Evolutionary conservation across 306 rosid species (phyloP).

Genomic region (Ormosia emarginata): DNA sequence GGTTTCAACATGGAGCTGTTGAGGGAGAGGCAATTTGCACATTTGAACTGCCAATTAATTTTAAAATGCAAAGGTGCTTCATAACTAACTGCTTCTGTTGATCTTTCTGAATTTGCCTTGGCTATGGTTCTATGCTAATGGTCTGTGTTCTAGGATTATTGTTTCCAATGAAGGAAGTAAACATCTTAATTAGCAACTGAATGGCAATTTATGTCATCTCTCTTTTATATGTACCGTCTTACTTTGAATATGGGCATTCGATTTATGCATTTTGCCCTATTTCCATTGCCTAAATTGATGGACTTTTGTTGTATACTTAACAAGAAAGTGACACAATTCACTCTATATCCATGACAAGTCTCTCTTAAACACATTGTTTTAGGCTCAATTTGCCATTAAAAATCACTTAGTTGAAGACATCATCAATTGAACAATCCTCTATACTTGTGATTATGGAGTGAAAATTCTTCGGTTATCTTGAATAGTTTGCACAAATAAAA

Average conservation of each 20-base stretch:
- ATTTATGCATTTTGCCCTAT: conserved; percentile 24
- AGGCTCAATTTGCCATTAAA: neutral
- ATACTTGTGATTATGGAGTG: neutral
- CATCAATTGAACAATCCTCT: neutral
- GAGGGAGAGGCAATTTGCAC: conserved; percentile 31
- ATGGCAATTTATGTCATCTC: conserved; percentile 53
- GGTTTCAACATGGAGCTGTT: conserved; percentile 82
- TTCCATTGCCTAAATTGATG: conserved; percentile 12
- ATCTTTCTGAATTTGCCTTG: conserved; percentile 36
- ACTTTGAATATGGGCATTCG: conserved; percentile 26
- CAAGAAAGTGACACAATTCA: conserved; percentile 17
- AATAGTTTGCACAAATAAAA: neutral
- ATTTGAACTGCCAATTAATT: conserved; percentile 39
- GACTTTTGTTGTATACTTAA: conserved; percentile 21
- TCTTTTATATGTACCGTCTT: conserved; percentile 28
- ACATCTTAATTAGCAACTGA: conserved; percentile 46
- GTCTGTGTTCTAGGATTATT: conserved; percentile 62
- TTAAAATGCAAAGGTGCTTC: conserved; percentile 53
- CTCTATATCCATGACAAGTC: conserved; percentile 9
- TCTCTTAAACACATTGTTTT: neutral
- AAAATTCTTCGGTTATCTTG: neutral
- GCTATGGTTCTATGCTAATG: conserved; percentile 60
- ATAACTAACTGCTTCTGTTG: conserved; percentile 43
- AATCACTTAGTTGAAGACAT: neutral
- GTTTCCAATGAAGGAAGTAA: conserved; percentile 53